These are phyloP conservation scores for Coemansia sp. DNA, from an alignment of 192 early-diverging fungal genomes.

Conservation along the genomic window DNA sequence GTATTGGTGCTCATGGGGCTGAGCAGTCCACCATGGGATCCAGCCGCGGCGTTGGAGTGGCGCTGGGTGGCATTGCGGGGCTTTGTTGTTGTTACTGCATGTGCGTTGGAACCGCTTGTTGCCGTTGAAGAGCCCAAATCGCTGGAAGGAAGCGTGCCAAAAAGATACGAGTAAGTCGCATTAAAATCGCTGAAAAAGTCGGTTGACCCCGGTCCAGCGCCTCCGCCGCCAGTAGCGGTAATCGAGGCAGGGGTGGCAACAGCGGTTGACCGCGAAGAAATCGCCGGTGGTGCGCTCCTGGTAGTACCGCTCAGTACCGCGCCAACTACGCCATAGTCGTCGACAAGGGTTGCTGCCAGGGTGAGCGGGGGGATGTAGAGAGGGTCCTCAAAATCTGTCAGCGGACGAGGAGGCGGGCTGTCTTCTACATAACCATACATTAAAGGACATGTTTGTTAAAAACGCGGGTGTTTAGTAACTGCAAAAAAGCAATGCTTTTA, in stretches of 20 bases:
- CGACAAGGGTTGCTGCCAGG: constrained; percentile 41
- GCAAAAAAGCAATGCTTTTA: background rate
- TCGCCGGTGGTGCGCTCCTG: constrained; percentile 1
- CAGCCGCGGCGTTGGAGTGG: background rate
- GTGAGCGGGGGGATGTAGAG: constrained; percentile 54
- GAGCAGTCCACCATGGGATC: constrained; percentile 16
- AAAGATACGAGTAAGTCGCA: constrained; percentile 44
- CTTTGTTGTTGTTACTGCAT: constrained; percentile 1
- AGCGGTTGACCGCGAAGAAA: background rate
- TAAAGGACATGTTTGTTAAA: background rate
- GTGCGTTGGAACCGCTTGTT: background rate
- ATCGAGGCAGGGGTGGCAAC: constrained; percentile 1
- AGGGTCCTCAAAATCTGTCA: constrained; percentile 49
- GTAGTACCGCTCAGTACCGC: constrained; percentile 1
- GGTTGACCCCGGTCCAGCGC: background rate
- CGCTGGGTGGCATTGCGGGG: background rate
- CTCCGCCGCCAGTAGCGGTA: background rate
- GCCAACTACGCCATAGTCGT: constrained; percentile 33
- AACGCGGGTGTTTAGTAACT: background rate
- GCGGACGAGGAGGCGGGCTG: constrained; percentile 45
- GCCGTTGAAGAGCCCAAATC: background rate
- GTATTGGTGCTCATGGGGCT: constrained; percentile 28
- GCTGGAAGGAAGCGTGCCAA: constrained; percentile 34
- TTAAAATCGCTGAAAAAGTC: constrained; percentile 48
- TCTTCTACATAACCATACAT: constrained; percentile 21